A percentile compares a stretch with the other conserved stretches of the same genome.
Evolutionary conservation across 2,329 filamentous ascomycete genomes (phyloP).

Genomic region (Thyridium curvatum): DNA sequence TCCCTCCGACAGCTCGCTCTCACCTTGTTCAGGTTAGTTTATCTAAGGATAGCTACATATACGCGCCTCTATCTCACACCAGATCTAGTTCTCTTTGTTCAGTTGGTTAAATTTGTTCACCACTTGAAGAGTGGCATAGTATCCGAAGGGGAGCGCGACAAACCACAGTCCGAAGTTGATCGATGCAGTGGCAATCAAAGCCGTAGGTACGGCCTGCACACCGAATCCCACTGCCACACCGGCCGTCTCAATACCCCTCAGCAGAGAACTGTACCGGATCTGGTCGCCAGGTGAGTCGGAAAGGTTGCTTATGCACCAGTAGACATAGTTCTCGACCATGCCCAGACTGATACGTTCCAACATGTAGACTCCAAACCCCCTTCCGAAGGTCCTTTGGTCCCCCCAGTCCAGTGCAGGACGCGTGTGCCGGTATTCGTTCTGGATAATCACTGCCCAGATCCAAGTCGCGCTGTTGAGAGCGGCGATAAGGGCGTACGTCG

Average conservation of each 20-base stretch:
- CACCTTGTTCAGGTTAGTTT: too few relatives aligned
- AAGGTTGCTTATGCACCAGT: slow-evolving; percentile 46
- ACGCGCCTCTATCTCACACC: too few relatives aligned
- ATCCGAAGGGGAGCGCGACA: slow-evolving; percentile 33
- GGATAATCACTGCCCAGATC: slow-evolving; percentile 63
- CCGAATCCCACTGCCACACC: slow-evolving; percentile 34
- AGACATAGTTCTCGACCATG: slow-evolving; percentile 71
- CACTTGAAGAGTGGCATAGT: slow-evolving; percentile 33
- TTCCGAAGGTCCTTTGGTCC: slow-evolving; percentile 53
- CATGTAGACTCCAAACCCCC: slow-evolving; percentile 60
- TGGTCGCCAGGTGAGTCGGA: slow-evolving; percentile 35
- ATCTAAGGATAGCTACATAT: too few relatives aligned
- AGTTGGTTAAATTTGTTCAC: slow-evolving; percentile 29
- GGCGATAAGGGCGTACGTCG: slow-evolving; percentile 46
- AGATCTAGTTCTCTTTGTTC: too few relatives aligned
- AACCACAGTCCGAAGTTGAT: slow-evolving; percentile 36
- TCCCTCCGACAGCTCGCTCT: too few relatives aligned
- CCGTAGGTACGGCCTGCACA: slow-evolving; percentile 35
- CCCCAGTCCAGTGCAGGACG: slow-evolving; percentile 62
- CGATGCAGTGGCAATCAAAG: slow-evolving; percentile 32
- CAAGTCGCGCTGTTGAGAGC: slow-evolving; percentile 63
- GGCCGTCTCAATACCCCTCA: slow-evolving; percentile 33
- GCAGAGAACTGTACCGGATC: slow-evolving; percentile 35
- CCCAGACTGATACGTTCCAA: slow-evolving; percentile 52
- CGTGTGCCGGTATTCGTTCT: slow-evolving; percentile 50